These are phyloP conservation scores for Aspergillus thermomutatus DNA, from an alignment of 2,329 filamentous ascomycete species.

Conservation along the genomic window DNA sequence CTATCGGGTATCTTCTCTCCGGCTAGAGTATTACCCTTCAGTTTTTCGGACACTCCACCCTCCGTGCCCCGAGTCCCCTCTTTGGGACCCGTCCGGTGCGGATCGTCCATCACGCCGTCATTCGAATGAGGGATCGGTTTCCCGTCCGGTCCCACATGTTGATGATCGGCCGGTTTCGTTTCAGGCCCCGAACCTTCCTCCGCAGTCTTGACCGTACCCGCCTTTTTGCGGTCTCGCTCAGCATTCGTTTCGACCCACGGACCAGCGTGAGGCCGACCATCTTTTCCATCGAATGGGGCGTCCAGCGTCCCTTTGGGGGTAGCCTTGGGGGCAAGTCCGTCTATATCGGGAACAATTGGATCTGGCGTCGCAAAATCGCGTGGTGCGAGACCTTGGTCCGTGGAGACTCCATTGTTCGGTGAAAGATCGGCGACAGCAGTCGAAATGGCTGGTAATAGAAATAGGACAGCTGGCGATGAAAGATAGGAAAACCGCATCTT, in stretches of 20 bases:
- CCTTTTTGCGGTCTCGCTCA: constrained; percentile 45
- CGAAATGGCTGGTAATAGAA: constrained; percentile 34
- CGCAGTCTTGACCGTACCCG: constrained; percentile 34
- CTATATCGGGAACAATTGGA: constrained; percentile 17
- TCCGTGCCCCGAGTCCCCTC: constrained; percentile 85
- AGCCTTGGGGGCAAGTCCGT: constrained; percentile 19
- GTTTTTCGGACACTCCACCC: constrained; percentile 84
- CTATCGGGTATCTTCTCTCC: constrained; percentile 72
- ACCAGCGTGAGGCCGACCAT: constrained; percentile 89
- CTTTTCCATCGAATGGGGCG: constrained; percentile 85
- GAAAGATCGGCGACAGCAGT: constrained; percentile 20
- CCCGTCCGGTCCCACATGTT: constrained; percentile 39
- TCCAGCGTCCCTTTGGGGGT: constrained; percentile 63
- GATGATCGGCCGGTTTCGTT: constrained; percentile 24
- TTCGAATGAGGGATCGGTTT: constrained; percentile 51
- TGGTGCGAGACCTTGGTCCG: constrained; percentile 10
- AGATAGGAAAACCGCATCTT: constrained; percentile 33
- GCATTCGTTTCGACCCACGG: constrained; percentile 59
- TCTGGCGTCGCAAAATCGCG: constrained; percentile 11
- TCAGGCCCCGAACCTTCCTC: constrained; percentile 24
- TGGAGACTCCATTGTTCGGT: constrained; percentile 10
- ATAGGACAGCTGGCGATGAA: constrained; percentile 30
- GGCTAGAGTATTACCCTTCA: constrained; percentile 69
- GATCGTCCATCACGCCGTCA: constrained; percentile 92
- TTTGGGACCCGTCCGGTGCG: constrained; percentile 69